phyloP scores from a whole-genome alignment of 164 flowering plant species.

The Vitis rotundifolia region DNA sequence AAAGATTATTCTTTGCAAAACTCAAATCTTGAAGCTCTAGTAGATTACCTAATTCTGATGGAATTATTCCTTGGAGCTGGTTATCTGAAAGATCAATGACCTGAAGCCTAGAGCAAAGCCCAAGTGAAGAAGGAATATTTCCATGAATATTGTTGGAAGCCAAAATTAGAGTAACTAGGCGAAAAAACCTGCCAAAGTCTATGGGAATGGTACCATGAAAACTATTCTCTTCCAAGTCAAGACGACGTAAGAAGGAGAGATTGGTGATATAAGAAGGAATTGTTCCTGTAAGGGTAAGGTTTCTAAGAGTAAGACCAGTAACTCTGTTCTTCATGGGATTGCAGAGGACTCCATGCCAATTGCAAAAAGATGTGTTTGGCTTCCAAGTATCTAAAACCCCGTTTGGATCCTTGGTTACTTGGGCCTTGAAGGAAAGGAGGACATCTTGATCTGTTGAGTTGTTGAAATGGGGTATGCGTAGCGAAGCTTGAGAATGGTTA shows the following conservation, averaged over 20 bases:
- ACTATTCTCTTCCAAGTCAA: slow-evolving; percentile 4
- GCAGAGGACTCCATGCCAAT: slow-evolving; percentile 2
- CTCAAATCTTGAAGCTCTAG: slow-evolving; percentile 7
- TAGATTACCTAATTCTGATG: slow-evolving; percentile 9
- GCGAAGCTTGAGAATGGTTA: not conserved
- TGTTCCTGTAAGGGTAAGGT: not conserved
- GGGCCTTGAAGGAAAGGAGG: not conserved
- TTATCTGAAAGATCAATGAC: slow-evolving; percentile 11
- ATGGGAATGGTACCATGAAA: slow-evolving; percentile 8
- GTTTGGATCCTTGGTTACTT: not conserved
- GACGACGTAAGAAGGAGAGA: not conserved
- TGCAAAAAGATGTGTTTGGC: not conserved
- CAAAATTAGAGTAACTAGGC: slow-evolving; percentile 5
- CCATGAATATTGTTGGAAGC: slow-evolving; percentile 14
- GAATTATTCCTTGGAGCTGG: slow-evolving; percentile 15
- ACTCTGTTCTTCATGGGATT: not conserved
- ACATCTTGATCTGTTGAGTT: not conserved
- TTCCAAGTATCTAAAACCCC: not conserved
- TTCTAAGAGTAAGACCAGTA: not conserved
- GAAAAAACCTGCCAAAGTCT: slow-evolving; percentile 12
- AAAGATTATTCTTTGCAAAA: slow-evolving; percentile 9
- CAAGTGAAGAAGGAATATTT: slow-evolving; percentile 13
- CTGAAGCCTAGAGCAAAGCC: slow-evolving; percentile 4
- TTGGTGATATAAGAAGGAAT: not conserved
- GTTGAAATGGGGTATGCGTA: not conserved